A percentile compares a stretch with the other conserved stretches of the same genome.
phyloP scores from a whole-genome alignment of 139 green algal genomes.

The Gonium pectorale region DNA sequence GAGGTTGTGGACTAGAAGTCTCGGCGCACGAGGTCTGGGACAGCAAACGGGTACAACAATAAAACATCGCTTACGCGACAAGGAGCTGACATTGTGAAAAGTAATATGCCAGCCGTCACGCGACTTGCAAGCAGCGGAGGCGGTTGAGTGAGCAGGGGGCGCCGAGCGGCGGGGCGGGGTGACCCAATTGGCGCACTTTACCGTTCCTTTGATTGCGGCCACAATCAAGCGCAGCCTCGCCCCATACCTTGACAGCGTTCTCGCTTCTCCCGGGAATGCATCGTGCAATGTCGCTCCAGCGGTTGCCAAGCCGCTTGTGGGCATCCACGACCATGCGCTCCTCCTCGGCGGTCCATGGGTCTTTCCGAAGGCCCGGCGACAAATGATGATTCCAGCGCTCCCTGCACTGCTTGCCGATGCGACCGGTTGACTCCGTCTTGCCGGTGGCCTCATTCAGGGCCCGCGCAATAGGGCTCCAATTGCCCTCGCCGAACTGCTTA shows the following conservation, averaged over 20 bases:
- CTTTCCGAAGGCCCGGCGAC: slow-evolving; percentile 68
- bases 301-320: slow-evolving; percentile 54
- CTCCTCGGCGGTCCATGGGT: slow-evolving; percentile 67
- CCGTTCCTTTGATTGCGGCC: no score
- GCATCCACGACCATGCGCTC: slow-evolving; percentile 64
- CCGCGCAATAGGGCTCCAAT: slow-evolving; percentile 70
- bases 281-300: slow-evolving; percentile 83
- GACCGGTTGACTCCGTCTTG: slow-evolving; percentile 30
- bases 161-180: no score
- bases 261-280: slow-evolving; percentile 77
- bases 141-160: no score
- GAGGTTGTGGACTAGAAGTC: no score
- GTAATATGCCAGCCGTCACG: no score
- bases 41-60: no score
- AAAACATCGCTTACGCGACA: no score
- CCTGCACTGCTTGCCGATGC: slow-evolving; percentile 66
- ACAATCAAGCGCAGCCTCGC: no score
- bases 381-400: slow-evolving; percentile 81
- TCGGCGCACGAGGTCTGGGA: no score
- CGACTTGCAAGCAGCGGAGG: no score
- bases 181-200: no score
- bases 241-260: slow-evolving; percentile 87
- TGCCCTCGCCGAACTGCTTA: slow-evolving; percentile 63
- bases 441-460: slow-evolving; percentile 39
- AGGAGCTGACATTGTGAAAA: no score